Conservation (phyloP, 345 rosid genomes). For the Rhodomyrtus tomentosa region DNA sequence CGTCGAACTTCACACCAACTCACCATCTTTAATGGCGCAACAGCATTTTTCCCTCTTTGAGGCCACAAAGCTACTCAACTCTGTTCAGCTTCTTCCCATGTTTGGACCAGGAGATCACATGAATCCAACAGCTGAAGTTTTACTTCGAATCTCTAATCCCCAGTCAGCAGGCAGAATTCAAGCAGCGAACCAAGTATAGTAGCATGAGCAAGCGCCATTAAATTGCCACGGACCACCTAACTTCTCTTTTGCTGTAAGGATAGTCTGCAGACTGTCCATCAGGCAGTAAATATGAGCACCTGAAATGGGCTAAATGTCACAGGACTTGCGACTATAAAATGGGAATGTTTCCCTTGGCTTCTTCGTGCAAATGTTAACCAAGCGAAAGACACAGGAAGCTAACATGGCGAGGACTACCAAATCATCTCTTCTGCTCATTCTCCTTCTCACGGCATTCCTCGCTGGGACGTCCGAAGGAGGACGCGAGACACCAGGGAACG, state of each 20-base stretch:
- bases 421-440: not conserved
- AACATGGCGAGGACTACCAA: not conserved
- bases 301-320: not conserved
- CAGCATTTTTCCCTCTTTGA: not conserved
- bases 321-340: not conserved
- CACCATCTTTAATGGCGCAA: not conserved
- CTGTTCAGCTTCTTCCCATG: not conserved
- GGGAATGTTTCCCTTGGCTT: not conserved
- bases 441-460: not conserved
- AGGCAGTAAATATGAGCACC: not conserved
- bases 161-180: not conserved
- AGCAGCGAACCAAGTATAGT: not conserved
- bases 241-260: not conserved
- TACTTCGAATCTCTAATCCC: not conserved
- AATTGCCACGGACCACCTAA: not conserved
- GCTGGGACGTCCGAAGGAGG: not conserved
- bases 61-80: not conserved
- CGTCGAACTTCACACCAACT: not conserved
- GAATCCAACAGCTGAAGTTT: not conserved
- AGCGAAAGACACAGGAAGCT: not conserved
- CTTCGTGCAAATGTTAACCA: not conserved
- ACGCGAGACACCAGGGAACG: not conserved
- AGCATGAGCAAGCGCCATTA: not conserved
- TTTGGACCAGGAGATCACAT: not conserved
- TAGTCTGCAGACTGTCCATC: not conserved